Base-by-base conservation (phyloP, 441 rosid genomes). In the Bruguiera hainesii region DNA sequence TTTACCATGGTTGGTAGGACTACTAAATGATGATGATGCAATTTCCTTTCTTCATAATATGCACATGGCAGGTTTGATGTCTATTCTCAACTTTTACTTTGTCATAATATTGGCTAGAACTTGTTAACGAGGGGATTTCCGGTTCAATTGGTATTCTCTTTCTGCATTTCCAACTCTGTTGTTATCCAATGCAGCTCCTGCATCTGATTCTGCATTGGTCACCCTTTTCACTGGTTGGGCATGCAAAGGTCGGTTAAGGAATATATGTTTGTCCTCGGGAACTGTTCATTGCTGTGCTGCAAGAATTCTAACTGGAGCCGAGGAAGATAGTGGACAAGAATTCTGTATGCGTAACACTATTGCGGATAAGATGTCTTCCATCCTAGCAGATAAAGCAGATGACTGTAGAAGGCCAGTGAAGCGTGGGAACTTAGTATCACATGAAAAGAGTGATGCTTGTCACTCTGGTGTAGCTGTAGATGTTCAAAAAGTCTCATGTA, bases 221-320 rank as follows among this genome's bases (percentile, higher is more conserved):
- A 89, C 93, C 23, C 87, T 89, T 56, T 87, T 89, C 74, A 74
- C 89, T 75, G 93, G 93, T 62, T 89, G 92, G 96, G 90, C 87
- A 59, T 87, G 96, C 71, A 83, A 89, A 80, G 89, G 96, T 70
- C 81, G 75, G 66, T 69, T 77, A 35, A 71, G 75, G 66, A 71
- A 64, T 56, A 70, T 73, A 19, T 87, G 89, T 66, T 79, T 81
- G 69, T 83, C 85, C 67, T 73, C 84, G 15, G 71, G 72, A 78
- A 81, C 81, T 53, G 69, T 69, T 70, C 85, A 82, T 56, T 74
- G 83, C 66, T 86, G 90, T 75, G 85, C 87, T 74, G 80, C 79
- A 51, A 78, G 67, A 66, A 60, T 62, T 71, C 35, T 74, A 28
- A 55, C 66, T 10, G 71, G 53, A 53, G 68, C 46, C 21, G 61